Conservation (phyloP, 1,284 basidiomycete genomes). For the Takashimella tepidaria region DNA sequence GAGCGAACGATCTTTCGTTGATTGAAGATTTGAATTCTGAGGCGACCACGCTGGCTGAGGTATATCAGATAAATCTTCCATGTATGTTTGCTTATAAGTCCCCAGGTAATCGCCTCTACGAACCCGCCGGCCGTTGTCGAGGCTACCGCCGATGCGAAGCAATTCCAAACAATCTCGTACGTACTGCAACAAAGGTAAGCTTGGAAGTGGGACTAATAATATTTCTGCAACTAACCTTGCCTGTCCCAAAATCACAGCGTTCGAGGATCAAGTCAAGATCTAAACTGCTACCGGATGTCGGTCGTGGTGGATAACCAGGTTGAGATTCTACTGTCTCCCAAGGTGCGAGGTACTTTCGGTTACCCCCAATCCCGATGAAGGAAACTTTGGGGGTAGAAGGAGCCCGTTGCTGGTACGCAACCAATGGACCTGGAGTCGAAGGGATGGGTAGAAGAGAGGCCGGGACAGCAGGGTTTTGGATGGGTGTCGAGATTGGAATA, state of each 20-base stretch:
- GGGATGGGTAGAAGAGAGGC: conserved; percentile 50
- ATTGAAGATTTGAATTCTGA: neutral
- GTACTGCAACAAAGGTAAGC: conserved; percentile 50
- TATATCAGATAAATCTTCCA: conserved; percentile 10
- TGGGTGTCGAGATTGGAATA: conserved; percentile 56
- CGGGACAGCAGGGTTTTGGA: conserved; percentile 62
- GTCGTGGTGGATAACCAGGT: conserved; percentile 62
- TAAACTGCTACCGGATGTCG: conserved; percentile 69
- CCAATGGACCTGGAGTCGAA: conserved; percentile 21
- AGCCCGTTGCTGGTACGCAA: conserved; percentile 32
- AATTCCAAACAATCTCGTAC: conserved; percentile 73
- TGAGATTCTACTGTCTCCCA: conserved; percentile 48
- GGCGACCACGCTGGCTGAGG: neutral
- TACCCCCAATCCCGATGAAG: conserved; percentile 62
- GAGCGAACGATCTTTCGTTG: conserved; percentile 10
- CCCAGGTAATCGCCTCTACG: conserved; percentile 57
- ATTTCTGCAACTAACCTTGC: conserved; percentile 66
- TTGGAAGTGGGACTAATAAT: no score
- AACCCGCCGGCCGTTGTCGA: conserved; percentile 59
- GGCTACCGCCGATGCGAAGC: conserved; percentile 59
- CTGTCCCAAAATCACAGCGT: conserved; percentile 75
- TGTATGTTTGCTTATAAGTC: conserved; percentile 62
- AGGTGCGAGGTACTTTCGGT: conserved; percentile 69
- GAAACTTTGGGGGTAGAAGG: conserved; percentile 26
- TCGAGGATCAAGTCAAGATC: conserved; percentile 85